Percentiles rank a stretch among this genome's conserved stretches.
phyloP scores from a whole-genome alignment of 2,329 filamentous ascomycete genomes.

The Fusarium chlamydosporum region DNA sequence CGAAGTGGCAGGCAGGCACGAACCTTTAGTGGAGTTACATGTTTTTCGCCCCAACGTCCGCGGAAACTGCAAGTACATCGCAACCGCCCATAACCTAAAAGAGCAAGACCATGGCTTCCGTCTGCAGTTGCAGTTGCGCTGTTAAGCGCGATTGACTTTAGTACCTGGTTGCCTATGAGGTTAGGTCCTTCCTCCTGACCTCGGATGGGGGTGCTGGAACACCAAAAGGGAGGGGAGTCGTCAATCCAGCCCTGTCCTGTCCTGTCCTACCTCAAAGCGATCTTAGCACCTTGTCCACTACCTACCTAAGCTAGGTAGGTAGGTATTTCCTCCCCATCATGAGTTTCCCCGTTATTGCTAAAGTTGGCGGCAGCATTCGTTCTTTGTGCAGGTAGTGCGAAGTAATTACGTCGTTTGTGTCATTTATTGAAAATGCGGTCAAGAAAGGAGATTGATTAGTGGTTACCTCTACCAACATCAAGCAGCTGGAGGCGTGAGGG shows the following conservation, averaged over 20 bases:
- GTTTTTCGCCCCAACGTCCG: slow-evolving; percentile 2
- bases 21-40: slow-evolving; percentile 3
- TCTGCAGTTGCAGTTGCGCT: slow-evolving; percentile 23
- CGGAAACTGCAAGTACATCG: slow-evolving; percentile 5
- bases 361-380: neutral
- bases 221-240: neutral
- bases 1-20: slow-evolving; percentile 2
- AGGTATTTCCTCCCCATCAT: slow-evolving; percentile 7
- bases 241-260: neutral
- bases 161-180: slow-evolving; percentile 36
- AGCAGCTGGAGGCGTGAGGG: neutral
- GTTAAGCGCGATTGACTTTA: slow-evolving; percentile 45
- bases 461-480: neutral
- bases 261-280: neutral
- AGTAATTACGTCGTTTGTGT: slow-evolving; percentile 18
- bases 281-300: neutral
- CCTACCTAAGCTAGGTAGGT: too few relatives aligned
- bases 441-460: slow-evolving; percentile 3
- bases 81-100: slow-evolving; percentile 17
- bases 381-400: neutral
- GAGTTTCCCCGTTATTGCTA: slow-evolving; percentile 13
- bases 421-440: slow-evolving; percentile 30
- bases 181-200: slow-evolving; percentile 7
- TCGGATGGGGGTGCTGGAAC: slow-evolving; percentile 18
- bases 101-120: slow-evolving; percentile 23